Evolutionary conservation across 108 stramenopile genomes (phyloP).

Genomic region (Pseudonitzschia multistriata): DNA sequence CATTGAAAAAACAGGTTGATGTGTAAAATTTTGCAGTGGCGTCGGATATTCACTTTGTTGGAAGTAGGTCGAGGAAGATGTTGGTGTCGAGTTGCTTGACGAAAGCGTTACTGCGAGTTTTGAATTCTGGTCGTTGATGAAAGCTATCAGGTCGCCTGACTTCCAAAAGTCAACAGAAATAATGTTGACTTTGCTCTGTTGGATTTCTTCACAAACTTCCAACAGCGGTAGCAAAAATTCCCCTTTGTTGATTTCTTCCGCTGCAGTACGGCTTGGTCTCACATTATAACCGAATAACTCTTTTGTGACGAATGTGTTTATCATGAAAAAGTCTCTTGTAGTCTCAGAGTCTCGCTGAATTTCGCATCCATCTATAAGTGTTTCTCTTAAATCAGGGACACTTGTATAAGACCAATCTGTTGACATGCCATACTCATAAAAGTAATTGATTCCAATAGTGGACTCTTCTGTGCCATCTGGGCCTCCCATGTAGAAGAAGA

Average conservation of each 20-base stretch:
- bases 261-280: slow-evolving; percentile 33
- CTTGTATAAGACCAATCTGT: slow-evolving; percentile 47
- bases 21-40: not conserved
- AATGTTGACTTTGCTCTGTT: slow-evolving; percentile 23
- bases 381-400: slow-evolving; percentile 39
- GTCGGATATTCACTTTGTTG: not conserved
- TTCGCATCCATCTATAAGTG: slow-evolving; percentile 38
- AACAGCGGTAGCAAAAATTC: slow-evolving; percentile 33
- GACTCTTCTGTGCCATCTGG: slow-evolving; percentile 33
- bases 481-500: slow-evolving; percentile 61
- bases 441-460: slow-evolving; percentile 47
- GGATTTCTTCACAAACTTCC: slow-evolving; percentile 27
- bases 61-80: not conserved
- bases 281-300: slow-evolving; percentile 17
- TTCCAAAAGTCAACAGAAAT: slow-evolving; percentile 72
- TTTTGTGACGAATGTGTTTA: slow-evolving; percentile 49
- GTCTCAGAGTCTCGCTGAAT: slow-evolving; percentile 43
- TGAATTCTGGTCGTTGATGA: slow-evolving; percentile 45
- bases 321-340: slow-evolving; percentile 34
- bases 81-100: not conserved
- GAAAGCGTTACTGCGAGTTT: not conserved
- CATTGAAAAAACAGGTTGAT: not conserved
- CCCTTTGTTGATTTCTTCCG: slow-evolving; percentile 41
- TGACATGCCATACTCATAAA: slow-evolving; percentile 48
- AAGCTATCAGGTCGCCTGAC: slow-evolving; percentile 42